These are phyloP conservation scores for Mucor irregularis DNA, from an alignment of 371 early-diverging fungal genomes.

Conservation along the genomic window DNA sequence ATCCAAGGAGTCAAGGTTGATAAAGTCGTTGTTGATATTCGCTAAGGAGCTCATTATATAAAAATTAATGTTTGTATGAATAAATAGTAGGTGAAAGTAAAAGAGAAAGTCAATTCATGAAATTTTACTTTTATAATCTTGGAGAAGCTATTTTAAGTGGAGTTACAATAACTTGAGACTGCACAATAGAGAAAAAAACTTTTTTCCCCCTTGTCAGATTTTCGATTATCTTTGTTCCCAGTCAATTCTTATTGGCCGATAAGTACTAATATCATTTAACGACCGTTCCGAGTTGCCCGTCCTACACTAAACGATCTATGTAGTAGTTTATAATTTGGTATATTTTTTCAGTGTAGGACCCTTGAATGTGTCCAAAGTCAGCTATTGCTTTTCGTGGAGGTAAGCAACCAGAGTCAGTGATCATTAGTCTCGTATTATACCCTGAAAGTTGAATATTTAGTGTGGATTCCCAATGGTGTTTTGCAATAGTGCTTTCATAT, in stretches of 20 bases:
- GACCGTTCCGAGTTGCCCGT: constrained; percentile 11
- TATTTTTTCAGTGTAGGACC: background rate
- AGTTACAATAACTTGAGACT: constrained; percentile 1
- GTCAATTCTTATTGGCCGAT: constrained; percentile 7
- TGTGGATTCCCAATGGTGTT: constrained; percentile 1
- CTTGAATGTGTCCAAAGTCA: too few species aligned
- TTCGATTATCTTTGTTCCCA: background rate
- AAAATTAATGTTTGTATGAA: background rate
- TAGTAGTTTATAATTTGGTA: constrained; percentile 7
- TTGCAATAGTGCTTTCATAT: background rate
- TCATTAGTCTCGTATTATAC: constrained; percentile 3
- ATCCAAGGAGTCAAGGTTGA: constrained; percentile 29
- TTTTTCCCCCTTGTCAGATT: constrained; percentile 15
- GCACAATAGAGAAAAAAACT: background rate
- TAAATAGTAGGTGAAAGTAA: constrained; percentile 8
- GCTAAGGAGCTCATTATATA: constrained; percentile 16
- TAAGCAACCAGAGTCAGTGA: constrained; percentile 6
- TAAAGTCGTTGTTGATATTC: constrained; percentile 9
- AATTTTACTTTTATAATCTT: constrained; percentile 1
- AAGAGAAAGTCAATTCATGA: background rate
- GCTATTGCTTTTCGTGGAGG: background rate
- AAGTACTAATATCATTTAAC: background rate
- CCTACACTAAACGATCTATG: background rate
- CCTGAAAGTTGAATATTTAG: constrained; percentile 1
- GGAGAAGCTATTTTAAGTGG: background rate